phyloP scores from a whole-genome alignment of 2,329 filamentous ascomycete species.

The Trichoderma atroviride region DNA sequence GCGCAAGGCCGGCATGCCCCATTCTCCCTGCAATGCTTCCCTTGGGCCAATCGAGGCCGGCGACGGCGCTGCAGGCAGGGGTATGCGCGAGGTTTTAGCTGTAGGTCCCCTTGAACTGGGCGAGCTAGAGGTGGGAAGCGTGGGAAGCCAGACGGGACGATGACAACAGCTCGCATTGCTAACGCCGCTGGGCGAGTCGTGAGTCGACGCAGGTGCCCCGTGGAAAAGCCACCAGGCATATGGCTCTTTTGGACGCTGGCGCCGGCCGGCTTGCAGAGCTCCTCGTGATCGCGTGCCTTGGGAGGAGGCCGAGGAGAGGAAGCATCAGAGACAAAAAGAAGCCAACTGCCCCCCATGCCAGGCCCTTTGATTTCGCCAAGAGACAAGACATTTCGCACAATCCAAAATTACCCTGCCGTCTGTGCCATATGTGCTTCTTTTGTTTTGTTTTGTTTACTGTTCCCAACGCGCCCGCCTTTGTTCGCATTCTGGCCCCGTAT shows the following conservation, averaged over 20 bases:
- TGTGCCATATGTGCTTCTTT: background rate
- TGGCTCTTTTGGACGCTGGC: background rate
- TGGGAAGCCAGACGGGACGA: background rate
- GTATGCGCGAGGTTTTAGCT: background rate
- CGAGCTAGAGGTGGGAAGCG: background rate
- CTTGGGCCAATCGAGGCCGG: background rate
- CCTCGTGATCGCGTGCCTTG: constrained; percentile 23
- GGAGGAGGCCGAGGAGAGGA: background rate
- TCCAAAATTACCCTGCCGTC: background rate
- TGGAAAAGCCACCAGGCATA: background rate
- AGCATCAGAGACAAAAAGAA: constrained; percentile 1
- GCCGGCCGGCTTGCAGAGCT: background rate
- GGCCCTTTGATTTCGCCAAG: background rate
- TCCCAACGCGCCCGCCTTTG: background rate
- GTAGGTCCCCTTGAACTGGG: background rate
- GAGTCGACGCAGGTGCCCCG: background rate
- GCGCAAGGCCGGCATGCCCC: background rate
- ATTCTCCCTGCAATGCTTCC: background rate
- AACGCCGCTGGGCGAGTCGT: background rate
- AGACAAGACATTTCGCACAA: background rate
- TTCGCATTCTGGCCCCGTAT: background rate
- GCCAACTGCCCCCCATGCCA: background rate
- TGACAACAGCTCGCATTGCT: background rate
- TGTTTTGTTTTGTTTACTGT: background rate
- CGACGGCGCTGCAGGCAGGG: background rate